Evolutionary conservation across 2,329 filamentous ascomycete species (phyloP), one percentile per base, ranked within the genome.

Genomic region (Fusarium sp.): DNA sequence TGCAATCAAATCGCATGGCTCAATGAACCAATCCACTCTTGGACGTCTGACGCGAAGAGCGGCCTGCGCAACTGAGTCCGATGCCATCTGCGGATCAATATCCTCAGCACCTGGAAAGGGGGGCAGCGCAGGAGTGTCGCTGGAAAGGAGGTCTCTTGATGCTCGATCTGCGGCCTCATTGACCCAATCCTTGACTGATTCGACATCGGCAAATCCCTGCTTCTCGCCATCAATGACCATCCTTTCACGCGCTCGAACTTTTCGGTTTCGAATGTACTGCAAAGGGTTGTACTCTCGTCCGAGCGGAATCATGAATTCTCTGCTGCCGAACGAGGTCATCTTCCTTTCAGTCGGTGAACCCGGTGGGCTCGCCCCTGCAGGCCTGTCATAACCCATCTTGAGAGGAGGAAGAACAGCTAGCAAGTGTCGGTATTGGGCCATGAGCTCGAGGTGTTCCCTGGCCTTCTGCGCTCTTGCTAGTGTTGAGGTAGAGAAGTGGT

Each of bases 211-310:
- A 85, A 97, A 98, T 1, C 93, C 94, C 74, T 93, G 92, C 1
- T 87, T 86, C 70, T 94, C 91, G 17, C 93, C 91, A 77, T 96
- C 90, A 36, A 98, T 92, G 1, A 88, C 83, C 73, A 89, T 92
- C 44, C 94, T 90, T 82, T 97, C 94, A 17, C 95, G 89, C 29
- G 92, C 92, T 71, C 96, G 89, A 14, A 96, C 89, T 80, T 95
- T 96, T 56, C 96, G 90, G 79, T 99, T 98, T 22, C 96, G 92
- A 64, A 98, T 93, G 76, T 94, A 94, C 81, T 98, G 96, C 27
- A 99, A 84, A 6, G 96, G 96, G 80, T 99, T 98, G 80, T 98
- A 98, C 3, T 87, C 84, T 61, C 95, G 91, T 6, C 93, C 93
- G 9, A 92, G 81, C 66, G 75, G 84, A 59, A 71, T 81, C 81